Percentiles rank a stretch among this genome's conserved stretches.
Conservation (phyloP, 345 rosid species). For the Zanthoxylum bungeanum region DNA sequence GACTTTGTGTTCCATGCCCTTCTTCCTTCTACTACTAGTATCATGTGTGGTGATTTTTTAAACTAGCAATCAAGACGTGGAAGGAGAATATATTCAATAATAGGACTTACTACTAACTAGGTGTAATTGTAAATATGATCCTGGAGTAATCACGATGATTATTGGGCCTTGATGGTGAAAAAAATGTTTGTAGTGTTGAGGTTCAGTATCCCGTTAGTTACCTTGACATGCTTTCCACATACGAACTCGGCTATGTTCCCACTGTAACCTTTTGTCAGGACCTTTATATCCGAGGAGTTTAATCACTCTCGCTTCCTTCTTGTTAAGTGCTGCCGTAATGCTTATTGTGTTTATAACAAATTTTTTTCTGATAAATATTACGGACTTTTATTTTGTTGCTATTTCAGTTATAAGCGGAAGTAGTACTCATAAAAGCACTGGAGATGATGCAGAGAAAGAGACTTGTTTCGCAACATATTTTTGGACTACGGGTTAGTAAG, state of each 20-base stretch:
- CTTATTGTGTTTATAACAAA: neutral
- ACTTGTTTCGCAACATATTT: neutral
- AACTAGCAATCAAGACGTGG: neutral
- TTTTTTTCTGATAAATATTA: neutral
- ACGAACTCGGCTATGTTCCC: neutral
- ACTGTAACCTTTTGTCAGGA: no score
- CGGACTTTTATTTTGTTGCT: neutral
- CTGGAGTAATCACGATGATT: neutral
- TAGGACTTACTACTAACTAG: no score
- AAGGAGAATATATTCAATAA: neutral
- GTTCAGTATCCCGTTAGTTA: neutral
- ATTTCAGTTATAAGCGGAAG: constrained; percentile 43
- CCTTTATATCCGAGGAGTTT: neutral
- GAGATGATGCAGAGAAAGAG: no score
- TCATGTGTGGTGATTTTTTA: no score
- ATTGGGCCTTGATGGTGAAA: neutral
- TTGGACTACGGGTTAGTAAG: no score
- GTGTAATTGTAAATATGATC: neutral
- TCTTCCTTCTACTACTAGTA: no score
- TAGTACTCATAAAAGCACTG: no score
- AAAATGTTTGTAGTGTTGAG: no score
- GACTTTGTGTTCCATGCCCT: neutral
- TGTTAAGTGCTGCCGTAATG: neutral
- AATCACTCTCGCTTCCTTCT: neutral
- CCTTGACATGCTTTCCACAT: neutral